Conservation (phyloP, 371 early-diverging fungal genomes). For the Parasitella parasitica region DNA sequence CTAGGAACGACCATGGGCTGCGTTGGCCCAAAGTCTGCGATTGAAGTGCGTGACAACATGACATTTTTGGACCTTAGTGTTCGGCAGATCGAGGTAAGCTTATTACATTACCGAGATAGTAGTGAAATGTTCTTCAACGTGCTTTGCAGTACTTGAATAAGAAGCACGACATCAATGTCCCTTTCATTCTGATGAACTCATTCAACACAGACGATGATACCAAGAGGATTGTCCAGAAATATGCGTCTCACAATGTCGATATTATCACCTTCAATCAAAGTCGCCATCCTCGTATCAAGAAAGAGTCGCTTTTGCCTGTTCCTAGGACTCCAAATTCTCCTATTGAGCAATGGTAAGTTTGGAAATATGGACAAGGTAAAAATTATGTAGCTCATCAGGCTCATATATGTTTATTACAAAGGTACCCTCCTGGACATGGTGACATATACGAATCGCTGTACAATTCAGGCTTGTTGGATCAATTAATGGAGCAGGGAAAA, state of each 20-base stretch:
- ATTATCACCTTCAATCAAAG: constrained; percentile 98
- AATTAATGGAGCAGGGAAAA: constrained; percentile 95
- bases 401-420: constrained; percentile 14
- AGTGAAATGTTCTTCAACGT: neutral
- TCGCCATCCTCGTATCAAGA: constrained; percentile 93
- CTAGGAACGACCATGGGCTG: constrained; percentile 99
- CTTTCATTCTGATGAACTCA: constrained; percentile 99
- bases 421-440: constrained; percentile 99
- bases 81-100: constrained; percentile 93
- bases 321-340: constrained; percentile 63
- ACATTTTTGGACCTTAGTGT: constrained; percentile 99
- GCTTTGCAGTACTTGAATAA: constrained; percentile 82
- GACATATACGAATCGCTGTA: constrained; percentile 94
- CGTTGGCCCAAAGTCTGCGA: constrained; percentile 98
- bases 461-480: constrained; percentile 95
- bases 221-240: constrained; percentile 95
- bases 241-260: constrained; percentile 84
- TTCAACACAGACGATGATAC: constrained; percentile 99
- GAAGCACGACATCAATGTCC: constrained; percentile 87
- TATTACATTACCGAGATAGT: neutral
- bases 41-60: constrained; percentile 98
- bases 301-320: constrained; percentile 94
- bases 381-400: neutral
- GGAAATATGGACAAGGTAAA: neutral
- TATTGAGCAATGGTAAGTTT: constrained; percentile 55